Base-by-base conservation (phyloP, 257 asterid species). In the Catharanthus roseus region DNA sequence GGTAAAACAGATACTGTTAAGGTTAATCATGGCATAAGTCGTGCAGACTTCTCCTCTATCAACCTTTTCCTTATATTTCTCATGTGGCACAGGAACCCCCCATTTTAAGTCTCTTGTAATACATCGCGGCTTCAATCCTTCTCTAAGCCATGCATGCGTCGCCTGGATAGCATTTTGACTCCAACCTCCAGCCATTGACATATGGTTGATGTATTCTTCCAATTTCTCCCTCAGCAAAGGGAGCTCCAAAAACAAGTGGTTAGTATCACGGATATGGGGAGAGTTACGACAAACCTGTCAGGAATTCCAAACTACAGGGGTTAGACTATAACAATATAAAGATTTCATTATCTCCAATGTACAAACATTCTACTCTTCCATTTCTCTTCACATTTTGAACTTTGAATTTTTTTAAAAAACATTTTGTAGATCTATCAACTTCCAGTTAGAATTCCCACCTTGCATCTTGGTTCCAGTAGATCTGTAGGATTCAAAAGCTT, bases 31-130 rank as follows among this genome's bases (percentile, higher is more conserved):
- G 11, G 57, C 54, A 61, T 13, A 55, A 38, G 10, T 61, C 19
- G 12, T 24, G 45, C 45, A 19, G 6, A 19, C 56, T 12, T 38
- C 49, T 63, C 49, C 53, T 23, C 44, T 73, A 69, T 73, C 74
- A 77, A 93, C 98, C 97, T 93, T 93, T 68, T 93, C 96, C 82
- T 80, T 85, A 70, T 79, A 92, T 67, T 82, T 82, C 80, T 92
- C 98, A 47, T 77, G 98, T n/a, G 98, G 98, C 34, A 93, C 95
- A 44, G 97, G 93, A 60, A 93, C 97, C 39, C 98, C 98, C 98
- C 98, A 93, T 75, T 93, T 93, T 86, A 93, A 82, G 81, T 93
- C 98, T 82, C 98, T 83, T 10, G 97, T 90, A 75, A 93, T 93
- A 72, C 98, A 93, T 24, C 97, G 88, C 34, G 56, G 81, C 77